A percentile compares a stretch with the other conserved stretches of the same genome.
Conservation (phyloP, 352 stramenopile species). For the Phytophthora brassicae region DNA sequence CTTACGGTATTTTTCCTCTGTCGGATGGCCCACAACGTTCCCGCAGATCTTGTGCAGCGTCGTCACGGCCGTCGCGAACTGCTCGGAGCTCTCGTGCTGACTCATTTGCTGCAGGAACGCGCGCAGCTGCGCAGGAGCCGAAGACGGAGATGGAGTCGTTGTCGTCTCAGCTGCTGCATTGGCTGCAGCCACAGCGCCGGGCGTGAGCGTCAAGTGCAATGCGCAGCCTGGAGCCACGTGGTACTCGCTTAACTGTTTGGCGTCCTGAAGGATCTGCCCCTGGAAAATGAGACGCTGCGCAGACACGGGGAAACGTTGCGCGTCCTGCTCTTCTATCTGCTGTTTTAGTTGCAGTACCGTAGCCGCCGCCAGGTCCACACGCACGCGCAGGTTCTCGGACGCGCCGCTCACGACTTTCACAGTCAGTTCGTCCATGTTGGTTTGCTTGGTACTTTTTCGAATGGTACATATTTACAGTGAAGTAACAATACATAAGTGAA, state of each 20-base stretch:
- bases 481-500: conserved; percentile 13
- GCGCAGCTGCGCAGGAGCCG: conserved; percentile 37
- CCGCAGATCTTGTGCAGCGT: conserved; percentile 83
- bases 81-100: conserved; percentile 32
- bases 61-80: conserved; percentile 50
- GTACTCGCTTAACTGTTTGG: conserved; percentile 67
- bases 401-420: conserved; percentile 72
- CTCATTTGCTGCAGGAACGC: conserved; percentile 64
- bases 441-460: too few relatives aligned
- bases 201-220: conserved; percentile 71
- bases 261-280: conserved; percentile 82
- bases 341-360: conserved; percentile 73
- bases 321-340: conserved; percentile 57
- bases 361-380: conserved; percentile 41
- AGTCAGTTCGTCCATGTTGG: conserved; percentile 53
- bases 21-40: conserved; percentile 76
- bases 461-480: too few relatives aligned
- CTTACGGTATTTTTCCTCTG: conserved; percentile 80
- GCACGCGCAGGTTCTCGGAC: conserved; percentile 56
- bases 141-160: background rate
- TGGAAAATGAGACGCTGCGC: conserved; percentile 88
- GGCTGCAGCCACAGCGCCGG: conserved; percentile 23
- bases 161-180: conserved; percentile 6
- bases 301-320: conserved; percentile 54
- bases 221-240: conserved; percentile 59